Base-by-base conservation (phyloP, 2,329 filamentous ascomycete species). In the Fusarium sp. region DNA sequence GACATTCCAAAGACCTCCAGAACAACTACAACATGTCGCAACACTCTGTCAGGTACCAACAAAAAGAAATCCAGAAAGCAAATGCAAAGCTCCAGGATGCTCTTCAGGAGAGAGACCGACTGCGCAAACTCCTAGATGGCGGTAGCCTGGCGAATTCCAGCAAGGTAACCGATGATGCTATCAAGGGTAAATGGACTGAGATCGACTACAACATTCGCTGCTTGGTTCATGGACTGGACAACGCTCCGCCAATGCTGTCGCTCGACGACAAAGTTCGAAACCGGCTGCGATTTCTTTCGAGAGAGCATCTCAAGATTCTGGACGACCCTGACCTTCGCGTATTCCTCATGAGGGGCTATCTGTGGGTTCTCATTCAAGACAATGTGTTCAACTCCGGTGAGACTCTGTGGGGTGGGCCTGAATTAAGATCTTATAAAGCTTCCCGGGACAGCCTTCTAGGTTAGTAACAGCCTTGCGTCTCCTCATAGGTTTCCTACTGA, bases 121-220 rank as follows among this genome's bases (percentile, higher is more conserved):
- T 56, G 11, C 60, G 48, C 2, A 27, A 53, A 1, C 43, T 63
- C 0, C 37, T 27, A 0, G 47, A 50, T 0, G 45, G 53, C 0
- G 49, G 27, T 0, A 4, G 16, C 5, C 7, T 73, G 0, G 71
- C 59, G 20, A 63, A 69, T 9, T 45, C 65, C 0, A 5, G 11
- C 1, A 76, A 75, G 34, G 3, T 27, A 16, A 60, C 63, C 0
- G 75, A 76, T 4, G 53, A 65, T 16, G 20, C 16, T 0, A 51
- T 77, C 3, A 4, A 7, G 2, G 37, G 28, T 10, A 53, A 66
- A 6, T 77, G 72, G 75, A 63, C 34, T 5, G 37, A 49, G 7
- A 49, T 77, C 7, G 1, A 11, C 5, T 76, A 71, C 28, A 72
- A 64, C 16, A 69, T 76, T 1, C 53, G 51, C 4, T 45, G 16